Evolutionary conservation across 495 filamentous ascomycete species (phyloP), one percentile per base, ranked within the genome.

Genomic region (Parachaetomium inaequale): DNA sequence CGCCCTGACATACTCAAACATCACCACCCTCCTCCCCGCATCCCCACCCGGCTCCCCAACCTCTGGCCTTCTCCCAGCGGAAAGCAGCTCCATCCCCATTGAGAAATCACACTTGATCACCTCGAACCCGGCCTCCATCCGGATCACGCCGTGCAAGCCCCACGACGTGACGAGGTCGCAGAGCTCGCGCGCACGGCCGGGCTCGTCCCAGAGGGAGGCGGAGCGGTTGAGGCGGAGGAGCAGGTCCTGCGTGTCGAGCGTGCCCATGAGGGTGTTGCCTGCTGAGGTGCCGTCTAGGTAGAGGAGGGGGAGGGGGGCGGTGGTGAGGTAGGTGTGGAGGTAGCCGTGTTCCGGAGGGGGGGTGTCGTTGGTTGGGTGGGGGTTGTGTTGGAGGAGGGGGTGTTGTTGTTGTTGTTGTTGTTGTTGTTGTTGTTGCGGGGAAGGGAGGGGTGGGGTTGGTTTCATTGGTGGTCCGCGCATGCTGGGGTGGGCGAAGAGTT

Each of bases 41-140:
- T 14, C 40, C 12, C 17, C 21, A 2, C 50, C 55, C 7, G 14
- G 23, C 23, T 15, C 32, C 2, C 28, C 34, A 15, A 21, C 34
- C 34, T 59, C 46, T 2, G 66, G 66, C 31, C 66, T 49, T 19
- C 54, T 60, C 50, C 49, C 51, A 12, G 64, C 58, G 1, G 59
- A 59, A 12, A 70, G 32, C 10, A 71, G 63, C 52, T 62, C 61
- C 17, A 74, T 60, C 4, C 70, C 68, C 26, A 70, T 46, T 7
- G 63, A 61, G 58, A 88, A 88, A 34, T 83, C 70, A 26, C 87
- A 90, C n/a, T 87, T 72, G 49, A 90, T 87, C 43, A 90, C 74
- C 70, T 89, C 87, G 56, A 88, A 89, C 0, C 87, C 87, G 29
- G 81, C 82, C 62, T 90, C 87, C 83, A 87, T 88, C 17, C 86